Evolutionary conservation across 2,329 filamentous ascomycete genomes (phyloP), one percentile per base, ranked within the genome.

Genomic region (Colletotrichum endophyticum): DNA sequence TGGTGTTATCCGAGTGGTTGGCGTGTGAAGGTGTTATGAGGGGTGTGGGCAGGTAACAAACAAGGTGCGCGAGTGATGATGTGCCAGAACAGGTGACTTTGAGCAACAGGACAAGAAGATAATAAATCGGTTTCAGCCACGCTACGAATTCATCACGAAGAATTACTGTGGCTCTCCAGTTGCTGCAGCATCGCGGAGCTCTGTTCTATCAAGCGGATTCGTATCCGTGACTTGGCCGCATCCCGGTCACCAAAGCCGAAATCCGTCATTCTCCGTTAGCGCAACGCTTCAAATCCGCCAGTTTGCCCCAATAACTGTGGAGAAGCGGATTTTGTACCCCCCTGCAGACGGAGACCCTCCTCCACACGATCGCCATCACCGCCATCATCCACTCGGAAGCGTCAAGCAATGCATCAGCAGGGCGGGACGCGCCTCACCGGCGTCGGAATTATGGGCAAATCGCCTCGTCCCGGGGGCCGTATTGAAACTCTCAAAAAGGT

Each of bases 311-410:
- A 39, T 8, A 36, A 12, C 22, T 25, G 34, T 61, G 73, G 74
- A 56, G 64, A 76, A 68, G 16, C 75, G 67, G 68, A 68, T 68
- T 69, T 25, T 5, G 6, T 11, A 13, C 22, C 27, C 62, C 62
- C 30, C 72, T 68, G 64, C 72, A 64, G 49, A 68, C 68, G 75
- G 75, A 72, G 25, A 69, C 30, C 39, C 57, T 34, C 53, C 63
- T 64, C 62, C 63, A 66, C 34, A 39, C 25, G 49, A 28, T 53
- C 68, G 30, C 69, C 15, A 49, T 69, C 44, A 28, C 64, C 39
- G 44, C 64, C 32, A 49, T 22, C 56, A 34, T 13, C 63, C 70
- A 34, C 56, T 57, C 28, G 53, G 30, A 22, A n/a, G 28, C 61
- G 25, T 64, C 34, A 32, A 56, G 32, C 28, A 36, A 56, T 22